Evolutionary conservation across 257 asterid genomes (phyloP).

Genomic region (Anisodus acutangulus): DNA sequence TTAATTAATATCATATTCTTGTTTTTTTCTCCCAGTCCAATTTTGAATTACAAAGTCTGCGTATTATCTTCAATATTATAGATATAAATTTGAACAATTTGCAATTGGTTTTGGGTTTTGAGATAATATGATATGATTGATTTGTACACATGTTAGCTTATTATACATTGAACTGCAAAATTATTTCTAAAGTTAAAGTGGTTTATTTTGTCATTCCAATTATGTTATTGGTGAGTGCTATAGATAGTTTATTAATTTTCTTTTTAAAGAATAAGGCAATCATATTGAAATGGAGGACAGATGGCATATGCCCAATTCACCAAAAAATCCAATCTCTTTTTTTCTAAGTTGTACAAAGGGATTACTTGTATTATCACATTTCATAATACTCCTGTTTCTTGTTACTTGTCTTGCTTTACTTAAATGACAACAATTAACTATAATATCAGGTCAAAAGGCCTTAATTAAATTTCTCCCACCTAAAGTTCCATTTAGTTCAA

Average conservation of each 20-base stretch:
- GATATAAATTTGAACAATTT: background rate
- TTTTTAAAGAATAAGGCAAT: background rate
- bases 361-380: slow-evolving; percentile 8
- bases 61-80: background rate
- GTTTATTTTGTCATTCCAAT: slow-evolving; percentile 23
- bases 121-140: background rate
- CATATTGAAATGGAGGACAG: slow-evolving; percentile 27
- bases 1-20: background rate
- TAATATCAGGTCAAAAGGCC: background rate
- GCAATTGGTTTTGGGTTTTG: slow-evolving; percentile 9
- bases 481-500: slow-evolving; percentile 18
- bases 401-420: slow-evolving; percentile 24
- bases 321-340: slow-evolving; percentile 15
- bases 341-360: background rate
- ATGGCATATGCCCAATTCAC: slow-evolving; percentile 20
- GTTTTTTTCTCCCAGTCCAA: background rate
- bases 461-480: background rate
- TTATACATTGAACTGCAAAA: background rate
- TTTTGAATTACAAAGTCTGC: too few species aligned
- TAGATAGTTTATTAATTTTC: background rate
- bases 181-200: background rate
- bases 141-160: slow-evolving; percentile 19
- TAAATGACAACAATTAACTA: slow-evolving; percentile 22
- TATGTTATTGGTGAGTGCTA: slow-evolving; percentile 18
- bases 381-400: background rate